Percentiles rank a stretch among this genome's conserved stretches.
These are phyloP conservation scores for Leccinum solheimii DNA, from an alignment of 1,284 basidiomycete species.

Conservation along the genomic window DNA sequence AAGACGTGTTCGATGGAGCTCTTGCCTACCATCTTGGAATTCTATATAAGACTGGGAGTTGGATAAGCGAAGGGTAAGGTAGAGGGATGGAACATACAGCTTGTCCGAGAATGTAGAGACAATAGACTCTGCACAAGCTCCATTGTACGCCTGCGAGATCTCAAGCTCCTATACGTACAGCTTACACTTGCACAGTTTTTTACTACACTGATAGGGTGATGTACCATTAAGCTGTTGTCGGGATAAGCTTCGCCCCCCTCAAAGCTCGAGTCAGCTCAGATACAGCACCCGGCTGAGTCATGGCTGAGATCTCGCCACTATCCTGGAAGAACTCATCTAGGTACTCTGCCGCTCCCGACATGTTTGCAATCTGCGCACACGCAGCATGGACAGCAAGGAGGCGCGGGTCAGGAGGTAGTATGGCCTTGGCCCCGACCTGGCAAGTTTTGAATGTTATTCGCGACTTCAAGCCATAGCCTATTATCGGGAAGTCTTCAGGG, in stretches of 20 bases:
- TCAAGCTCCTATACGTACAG: conserved; percentile 47
- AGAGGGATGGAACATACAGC: conserved; percentile 50
- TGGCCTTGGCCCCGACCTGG: neutral
- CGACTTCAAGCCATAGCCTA: neutral
- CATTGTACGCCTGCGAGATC: conserved; percentile 97
- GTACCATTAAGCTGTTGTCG: too few relatives aligned
- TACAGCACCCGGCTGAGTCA: neutral
- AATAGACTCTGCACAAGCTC: conserved; percentile 87
- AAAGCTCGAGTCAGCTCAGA: neutral
- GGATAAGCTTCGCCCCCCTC: neutral
- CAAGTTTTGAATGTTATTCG: neutral
- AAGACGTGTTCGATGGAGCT: conserved; percentile 79
- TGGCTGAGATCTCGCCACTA: neutral
- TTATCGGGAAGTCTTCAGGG: neutral
- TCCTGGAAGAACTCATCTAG: neutral
- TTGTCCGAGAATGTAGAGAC: conserved; percentile 96
- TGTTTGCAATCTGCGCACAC: neutral
- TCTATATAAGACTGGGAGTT: conserved; percentile 82
- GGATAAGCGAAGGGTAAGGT: conserved; percentile 3
- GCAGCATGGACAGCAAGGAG: neutral
- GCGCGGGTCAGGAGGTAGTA: neutral
- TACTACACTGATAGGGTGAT: too few relatives aligned
- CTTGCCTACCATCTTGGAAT: conserved; percentile 71
- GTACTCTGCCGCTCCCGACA: neutral
- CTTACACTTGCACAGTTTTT: too few relatives aligned